phyloP scores from a whole-genome alignment of 2,329 filamentous ascomycete genomes.

The Exophiala viscosa region DNA sequence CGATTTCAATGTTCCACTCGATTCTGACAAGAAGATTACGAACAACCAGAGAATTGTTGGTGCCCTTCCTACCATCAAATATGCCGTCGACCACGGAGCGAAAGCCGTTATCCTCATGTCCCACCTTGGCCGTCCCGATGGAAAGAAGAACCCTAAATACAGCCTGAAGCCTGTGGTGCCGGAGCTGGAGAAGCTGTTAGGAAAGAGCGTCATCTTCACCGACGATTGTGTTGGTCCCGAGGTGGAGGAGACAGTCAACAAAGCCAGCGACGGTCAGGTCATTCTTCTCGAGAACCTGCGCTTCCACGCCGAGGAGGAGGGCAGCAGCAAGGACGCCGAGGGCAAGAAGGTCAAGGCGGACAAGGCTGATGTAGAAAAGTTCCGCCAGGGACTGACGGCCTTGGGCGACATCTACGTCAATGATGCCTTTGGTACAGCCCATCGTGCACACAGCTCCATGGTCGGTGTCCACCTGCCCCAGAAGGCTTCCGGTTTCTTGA shows the following conservation, averaged over 20 bases:
- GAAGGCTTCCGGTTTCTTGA: conserved; percentile 95
- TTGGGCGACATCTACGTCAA: conserved; percentile 97
- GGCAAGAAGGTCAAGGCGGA: conserved; percentile 99
- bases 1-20: conserved; percentile 99
- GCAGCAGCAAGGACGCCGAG: conserved; percentile 85
- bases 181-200: conserved; percentile 85
- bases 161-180: conserved; percentile 86
- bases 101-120: conserved; percentile 97
- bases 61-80: conserved; percentile 90
- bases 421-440: conserved; percentile 96
- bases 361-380: conserved; percentile 84
- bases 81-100: conserved; percentile 83
- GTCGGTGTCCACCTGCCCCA: conserved; percentile 93
- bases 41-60: conserved; percentile 98
- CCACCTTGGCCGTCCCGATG: conserved; percentile 93
- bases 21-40: conserved; percentile 87
- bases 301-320: conserved; percentile 98
- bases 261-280: conserved; percentile 74
- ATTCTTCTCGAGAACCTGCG: conserved; percentile 95
- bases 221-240: conserved; percentile 86
- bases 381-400: conserved; percentile 90
- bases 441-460: conserved; percentile 99
- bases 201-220: conserved; percentile 80
- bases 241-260: conserved; percentile 84
- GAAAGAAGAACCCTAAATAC: conserved; percentile 86